Percentiles rank a stretch among this genome's conserved stretches.
Conservation (phyloP, 2,329 filamentous ascomycete genomes). For the Cercospora sesami region DNA sequence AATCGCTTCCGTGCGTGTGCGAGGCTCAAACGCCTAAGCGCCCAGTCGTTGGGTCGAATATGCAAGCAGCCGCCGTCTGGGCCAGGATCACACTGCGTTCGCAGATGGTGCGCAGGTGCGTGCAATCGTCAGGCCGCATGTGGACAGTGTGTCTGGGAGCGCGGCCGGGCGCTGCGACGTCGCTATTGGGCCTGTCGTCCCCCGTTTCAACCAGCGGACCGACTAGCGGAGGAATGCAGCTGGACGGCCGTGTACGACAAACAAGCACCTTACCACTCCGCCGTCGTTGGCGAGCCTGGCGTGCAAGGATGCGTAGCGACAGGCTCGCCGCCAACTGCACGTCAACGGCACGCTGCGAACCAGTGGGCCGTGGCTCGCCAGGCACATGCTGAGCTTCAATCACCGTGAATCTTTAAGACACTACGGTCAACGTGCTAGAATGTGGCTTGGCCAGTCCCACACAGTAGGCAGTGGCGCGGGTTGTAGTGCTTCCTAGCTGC, state of each 20-base stretch:
- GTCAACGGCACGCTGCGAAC: conserved; percentile 28
- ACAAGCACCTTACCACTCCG: conserved; percentile 12
- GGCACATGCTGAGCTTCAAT: conserved; percentile 24
- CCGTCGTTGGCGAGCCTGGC: conserved; percentile 21
- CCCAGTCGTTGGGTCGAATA: conserved; percentile 31
- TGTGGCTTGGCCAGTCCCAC: conserved; percentile 34
- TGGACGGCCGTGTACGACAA: conserved; percentile 28
- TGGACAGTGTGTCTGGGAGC: conserved; percentile 15
- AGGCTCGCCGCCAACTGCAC: conserved; percentile 34
- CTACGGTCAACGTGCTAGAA: conserved; percentile 28
- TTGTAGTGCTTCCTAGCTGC: conserved; percentile 33
- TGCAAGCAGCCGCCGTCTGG: conserved; percentile 36
- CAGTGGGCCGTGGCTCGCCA: conserved; percentile 26
- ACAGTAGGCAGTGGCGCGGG: conserved; percentile 36
- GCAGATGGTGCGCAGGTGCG: conserved; percentile 37
- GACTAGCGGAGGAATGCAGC: conserved; percentile 33
- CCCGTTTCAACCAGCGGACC: conserved; percentile 25
- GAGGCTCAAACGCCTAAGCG: conserved; percentile 31
- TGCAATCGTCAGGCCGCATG: conserved; percentile 26
- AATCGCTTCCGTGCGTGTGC: conserved; percentile 21
- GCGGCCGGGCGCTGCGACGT: conserved; percentile 14
- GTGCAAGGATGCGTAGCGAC: conserved; percentile 3
- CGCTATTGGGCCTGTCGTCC: conserved; percentile 21
- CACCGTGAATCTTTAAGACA: conserved; percentile 14
- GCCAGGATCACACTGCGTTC: conserved; percentile 37